These are phyloP conservation scores for Collybiopsis luxurians DNA, from an alignment of 768 basidiomycete species.

Conservation along the genomic window DNA sequence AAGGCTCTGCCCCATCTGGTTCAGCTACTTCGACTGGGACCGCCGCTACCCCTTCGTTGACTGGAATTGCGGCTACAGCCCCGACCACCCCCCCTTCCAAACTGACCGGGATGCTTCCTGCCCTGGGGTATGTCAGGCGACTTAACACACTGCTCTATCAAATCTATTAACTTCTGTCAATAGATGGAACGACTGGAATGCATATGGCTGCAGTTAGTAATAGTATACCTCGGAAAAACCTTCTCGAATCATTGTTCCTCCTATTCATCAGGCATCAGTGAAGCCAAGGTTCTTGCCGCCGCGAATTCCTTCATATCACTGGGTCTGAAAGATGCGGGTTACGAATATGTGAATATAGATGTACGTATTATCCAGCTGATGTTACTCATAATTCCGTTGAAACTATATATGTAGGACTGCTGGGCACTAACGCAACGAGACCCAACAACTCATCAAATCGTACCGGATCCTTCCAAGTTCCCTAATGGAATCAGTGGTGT, in stretches of 20 bases:
- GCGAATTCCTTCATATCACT: conserved; percentile 45
- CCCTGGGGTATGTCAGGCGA: conserved; percentile 35
- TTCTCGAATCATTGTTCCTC: background rate
- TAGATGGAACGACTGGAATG: conserved; percentile 56
- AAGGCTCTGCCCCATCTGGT: background rate
- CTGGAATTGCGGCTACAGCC: conserved; percentile 29
- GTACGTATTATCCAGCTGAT: too few relatives aligned
- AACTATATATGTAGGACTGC: conserved; percentile 35
- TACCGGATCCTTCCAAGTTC: conserved; percentile 52
- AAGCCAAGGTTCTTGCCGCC: conserved; percentile 41
- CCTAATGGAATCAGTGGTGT: conserved; percentile 47
- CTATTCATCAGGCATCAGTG: conserved; percentile 37
- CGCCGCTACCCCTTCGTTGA: conserved; percentile 18
- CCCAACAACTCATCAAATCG: conserved; percentile 36
- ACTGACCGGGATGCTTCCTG: conserved; percentile 41
- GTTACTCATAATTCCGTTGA: background rate
- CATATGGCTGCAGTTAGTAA: conserved; percentile 37
- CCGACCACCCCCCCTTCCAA: conserved; percentile 40
- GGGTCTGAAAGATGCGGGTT: conserved; percentile 46
- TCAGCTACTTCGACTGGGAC: conserved; percentile 13
- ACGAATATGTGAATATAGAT: conserved; percentile 52
- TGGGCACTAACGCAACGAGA: conserved; percentile 43
- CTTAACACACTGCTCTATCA: background rate
- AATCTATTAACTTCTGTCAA: background rate
- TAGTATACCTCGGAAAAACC: background rate